Evolutionary conservation across 2,329 filamentous ascomycete species (phyloP).

Genomic region (Colletotrichum orbiculare): DNA sequence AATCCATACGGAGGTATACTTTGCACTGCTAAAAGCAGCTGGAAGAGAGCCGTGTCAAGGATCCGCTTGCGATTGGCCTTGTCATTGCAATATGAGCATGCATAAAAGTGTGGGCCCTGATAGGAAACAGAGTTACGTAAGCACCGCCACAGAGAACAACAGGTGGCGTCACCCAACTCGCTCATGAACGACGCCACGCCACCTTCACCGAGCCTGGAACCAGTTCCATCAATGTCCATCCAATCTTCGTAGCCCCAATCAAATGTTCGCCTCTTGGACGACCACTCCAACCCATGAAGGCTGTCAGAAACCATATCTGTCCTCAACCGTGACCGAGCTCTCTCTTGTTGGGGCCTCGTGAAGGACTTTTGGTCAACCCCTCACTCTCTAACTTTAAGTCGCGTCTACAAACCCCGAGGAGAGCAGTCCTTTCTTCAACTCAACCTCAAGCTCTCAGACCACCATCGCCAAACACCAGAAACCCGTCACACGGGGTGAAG

Average conservation of each 20-base stretch:
- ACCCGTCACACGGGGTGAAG: no score
- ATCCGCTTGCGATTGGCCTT: no score
- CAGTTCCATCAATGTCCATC: neutral
- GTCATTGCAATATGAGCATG: no score
- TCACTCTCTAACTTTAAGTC: neutral
- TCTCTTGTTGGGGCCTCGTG: neutral
- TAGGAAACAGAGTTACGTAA: neutral
- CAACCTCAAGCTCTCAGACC: conserved; percentile 5
- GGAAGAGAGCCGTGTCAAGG: no score
- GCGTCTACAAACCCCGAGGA: neutral
- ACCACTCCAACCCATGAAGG: neutral
- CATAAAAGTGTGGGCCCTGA: no score
- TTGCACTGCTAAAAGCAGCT: no score
- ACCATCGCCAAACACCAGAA: neutral
- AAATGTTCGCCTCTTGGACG: neutral
- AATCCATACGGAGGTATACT: no score
- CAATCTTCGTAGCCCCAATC: neutral
- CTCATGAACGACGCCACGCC: conserved; percentile 4
- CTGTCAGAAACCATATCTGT: conserved; percentile 14
- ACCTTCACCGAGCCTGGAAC: conserved; percentile 7
- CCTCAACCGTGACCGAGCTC: neutral
- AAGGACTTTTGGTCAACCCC: neutral
- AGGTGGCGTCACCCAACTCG: conserved; percentile 27
- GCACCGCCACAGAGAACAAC: conserved; percentile 17
- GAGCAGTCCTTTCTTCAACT: neutral